Conservation (phyloP, 2,329 filamentous ascomycete genomes). For the Ceratocystis destructans region DNA sequence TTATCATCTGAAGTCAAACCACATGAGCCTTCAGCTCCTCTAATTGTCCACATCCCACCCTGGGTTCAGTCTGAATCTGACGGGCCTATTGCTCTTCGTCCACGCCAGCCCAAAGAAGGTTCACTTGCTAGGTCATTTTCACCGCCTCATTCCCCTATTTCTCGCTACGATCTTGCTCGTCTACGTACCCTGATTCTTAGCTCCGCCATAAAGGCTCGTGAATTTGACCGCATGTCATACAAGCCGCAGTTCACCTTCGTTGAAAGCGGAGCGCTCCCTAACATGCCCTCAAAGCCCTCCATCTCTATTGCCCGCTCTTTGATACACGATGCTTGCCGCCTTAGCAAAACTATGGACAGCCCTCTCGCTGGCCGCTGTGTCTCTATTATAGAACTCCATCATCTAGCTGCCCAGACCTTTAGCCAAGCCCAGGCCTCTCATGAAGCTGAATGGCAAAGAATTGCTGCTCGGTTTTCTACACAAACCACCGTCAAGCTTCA, state of each 20-base stretch:
- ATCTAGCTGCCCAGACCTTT: slow-evolving; percentile 40
- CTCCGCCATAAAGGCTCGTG: slow-evolving; percentile 79
- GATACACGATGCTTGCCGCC: slow-evolving; percentile 34
- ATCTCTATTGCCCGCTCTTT: slow-evolving; percentile 20
- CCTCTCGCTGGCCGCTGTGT: slow-evolving; percentile 27
- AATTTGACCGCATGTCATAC: slow-evolving; percentile 56
- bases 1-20: slow-evolving; percentile 32
- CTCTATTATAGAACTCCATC: slow-evolving; percentile 34
- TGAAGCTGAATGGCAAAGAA: slow-evolving; percentile 42
- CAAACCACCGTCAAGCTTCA: slow-evolving; percentile 42
- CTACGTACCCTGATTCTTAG: slow-evolving; percentile 62
- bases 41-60: slow-evolving; percentile 8
- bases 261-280: slow-evolving; percentile 20
- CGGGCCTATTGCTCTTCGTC: slow-evolving; percentile 21
- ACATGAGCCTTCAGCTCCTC: not conserved
- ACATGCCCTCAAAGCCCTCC: slow-evolving; percentile 1
- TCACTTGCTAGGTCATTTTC: not conserved
- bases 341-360: slow-evolving; percentile 26
- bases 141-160: slow-evolving; percentile 30
- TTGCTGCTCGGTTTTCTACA: slow-evolving; percentile 45
- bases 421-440: slow-evolving; percentile 34
- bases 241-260: slow-evolving; percentile 30
- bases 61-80: slow-evolving; percentile 17
- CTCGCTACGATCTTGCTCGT: slow-evolving; percentile 65
- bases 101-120: slow-evolving; percentile 6